phyloP scores from a whole-genome alignment of 805 yeast species.

The Hanseniaspora valbyensis region DNA sequence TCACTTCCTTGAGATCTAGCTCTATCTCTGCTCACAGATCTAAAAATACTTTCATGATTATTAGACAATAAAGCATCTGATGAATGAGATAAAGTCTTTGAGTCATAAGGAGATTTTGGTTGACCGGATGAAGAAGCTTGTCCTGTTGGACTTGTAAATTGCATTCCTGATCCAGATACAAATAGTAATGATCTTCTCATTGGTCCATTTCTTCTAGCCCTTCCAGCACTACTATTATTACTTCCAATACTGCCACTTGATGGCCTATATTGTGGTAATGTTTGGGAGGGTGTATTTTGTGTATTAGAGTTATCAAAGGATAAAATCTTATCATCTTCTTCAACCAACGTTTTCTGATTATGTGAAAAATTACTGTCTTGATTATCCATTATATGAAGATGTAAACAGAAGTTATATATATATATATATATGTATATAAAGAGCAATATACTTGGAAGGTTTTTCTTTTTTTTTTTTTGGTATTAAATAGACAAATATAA shows the following conservation, averaged over 20 bases:
- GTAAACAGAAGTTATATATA: too few relatives aligned
- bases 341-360: neutral
- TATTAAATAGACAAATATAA: too few relatives aligned
- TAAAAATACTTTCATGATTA: neutral
- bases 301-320: neutral
- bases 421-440: too few relatives aligned
- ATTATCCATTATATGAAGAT: too few relatives aligned
- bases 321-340: neutral
- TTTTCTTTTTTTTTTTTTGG: too few relatives aligned
- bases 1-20: conserved; percentile 8
- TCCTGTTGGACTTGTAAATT: conserved; percentile 6
- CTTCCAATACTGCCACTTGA: neutral
- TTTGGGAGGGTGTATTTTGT: conserved; percentile 1
- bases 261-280: conserved; percentile 7
- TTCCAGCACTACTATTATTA: neutral
- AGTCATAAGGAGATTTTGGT: neutral
- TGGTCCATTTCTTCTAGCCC: conserved; percentile 14
- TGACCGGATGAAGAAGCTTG: neutral
- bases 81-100: neutral
- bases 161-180: conserved; percentile 16
- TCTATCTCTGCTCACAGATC: conserved; percentile 4
- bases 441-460: too few relatives aligned
- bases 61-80: neutral
- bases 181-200: conserved; percentile 15
- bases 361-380: too few relatives aligned